phyloP scores from a whole-genome alignment of 2,329 filamentous ascomycete genomes.

The Claviceps sp. region DNA sequence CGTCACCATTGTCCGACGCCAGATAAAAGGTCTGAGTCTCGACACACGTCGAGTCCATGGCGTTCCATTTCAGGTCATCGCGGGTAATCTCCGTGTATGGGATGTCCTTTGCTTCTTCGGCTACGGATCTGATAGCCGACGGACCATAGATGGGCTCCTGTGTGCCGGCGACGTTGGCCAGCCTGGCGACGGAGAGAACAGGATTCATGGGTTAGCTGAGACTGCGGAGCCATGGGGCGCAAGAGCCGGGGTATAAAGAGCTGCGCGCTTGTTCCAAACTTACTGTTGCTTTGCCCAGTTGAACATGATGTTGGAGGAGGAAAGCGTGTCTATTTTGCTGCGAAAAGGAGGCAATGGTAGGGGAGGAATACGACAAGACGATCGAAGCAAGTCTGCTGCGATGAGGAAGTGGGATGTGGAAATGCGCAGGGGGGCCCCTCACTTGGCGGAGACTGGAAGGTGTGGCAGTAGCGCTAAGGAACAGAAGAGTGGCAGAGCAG shows the following conservation, averaged over 20 bases:
- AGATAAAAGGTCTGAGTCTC: conserved; percentile 96
- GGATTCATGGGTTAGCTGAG: conserved; percentile 3
- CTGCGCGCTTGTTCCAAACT: conserved; percentile 18
- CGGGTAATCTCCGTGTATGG: conserved; percentile 70
- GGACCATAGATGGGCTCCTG: conserved; percentile 94
- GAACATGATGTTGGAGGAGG: conserved; percentile 49
- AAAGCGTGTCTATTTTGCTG: neutral
- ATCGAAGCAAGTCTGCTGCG: neutral
- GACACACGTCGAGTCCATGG: conserved; percentile 72
- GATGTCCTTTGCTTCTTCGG: conserved; percentile 61
- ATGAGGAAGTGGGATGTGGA: too few relatives aligned
- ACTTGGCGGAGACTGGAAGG: too few relatives aligned
- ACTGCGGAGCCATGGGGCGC: conserved; percentile 1
- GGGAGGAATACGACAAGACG: neutral
- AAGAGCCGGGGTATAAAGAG: neutral
- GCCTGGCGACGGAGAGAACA: conserved; percentile 24
- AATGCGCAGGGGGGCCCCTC: too few relatives aligned
- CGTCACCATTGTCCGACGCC: conserved; percentile 60
- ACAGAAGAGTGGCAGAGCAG: too few relatives aligned
- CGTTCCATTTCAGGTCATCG: conserved; percentile 71
- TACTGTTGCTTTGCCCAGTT: conserved; percentile 92
- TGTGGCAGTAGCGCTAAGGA: too few relatives aligned
- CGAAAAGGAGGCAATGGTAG: too few relatives aligned
- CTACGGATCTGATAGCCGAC: conserved; percentile 72
- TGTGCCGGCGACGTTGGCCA: conserved; percentile 78